Base-by-base conservation (phyloP, 2,329 filamentous ascomycete genomes). In the Pestalotiopsis sp. region DNA sequence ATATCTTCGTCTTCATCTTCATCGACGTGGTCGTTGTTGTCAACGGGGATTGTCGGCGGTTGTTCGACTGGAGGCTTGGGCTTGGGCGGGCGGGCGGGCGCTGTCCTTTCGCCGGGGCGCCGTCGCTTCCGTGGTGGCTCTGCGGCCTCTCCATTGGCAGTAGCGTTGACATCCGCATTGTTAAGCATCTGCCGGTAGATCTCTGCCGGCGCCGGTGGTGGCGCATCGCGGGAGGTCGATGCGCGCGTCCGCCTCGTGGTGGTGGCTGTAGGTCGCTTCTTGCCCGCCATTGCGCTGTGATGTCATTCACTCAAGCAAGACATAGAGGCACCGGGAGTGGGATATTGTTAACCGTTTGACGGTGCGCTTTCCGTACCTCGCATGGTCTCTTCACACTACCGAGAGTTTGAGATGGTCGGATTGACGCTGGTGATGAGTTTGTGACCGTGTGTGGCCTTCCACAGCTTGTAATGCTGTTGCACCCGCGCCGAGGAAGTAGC, bases 141-240 rank as follows among this genome's bases (percentile, higher is more conserved):
- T 3, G 78, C 73, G 2, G 70, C 59, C 71, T 75, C 71, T 67
- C 72, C 62, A 66, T 71, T 67, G 30, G 74, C 67, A 56, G 75
- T 75, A 20, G 56, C 26, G 44, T 58, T 26, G 35, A 84, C 77
- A n/a, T 83, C 81, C n/a, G 81, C 84, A 70, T 86, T 84, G 13
- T 76, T 76, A 40, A 86, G 79, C 83, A 86, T 84, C 69, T 85
- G 80, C 56, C 75, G 78, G 71, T 86, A 86, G 40, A 86, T 78
- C 35, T 81, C 76, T 24, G 80, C 78, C 5, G 80, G 70, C 30
- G 71, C 68, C 35, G 81, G 76, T 24, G 80, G 78, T 4, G 80
- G 70, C 35, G 70, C 68, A 55, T 69, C 63, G 35, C 70, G 67
- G 59, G 59, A 69, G n/a, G 73, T 67, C 22, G 73, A 74, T 5